Evolutionary conservation across 495 filamentous ascomycete species (phyloP), one percentile per base, ranked within the genome.

Genomic region (Parachaetomium inaequale): DNA sequence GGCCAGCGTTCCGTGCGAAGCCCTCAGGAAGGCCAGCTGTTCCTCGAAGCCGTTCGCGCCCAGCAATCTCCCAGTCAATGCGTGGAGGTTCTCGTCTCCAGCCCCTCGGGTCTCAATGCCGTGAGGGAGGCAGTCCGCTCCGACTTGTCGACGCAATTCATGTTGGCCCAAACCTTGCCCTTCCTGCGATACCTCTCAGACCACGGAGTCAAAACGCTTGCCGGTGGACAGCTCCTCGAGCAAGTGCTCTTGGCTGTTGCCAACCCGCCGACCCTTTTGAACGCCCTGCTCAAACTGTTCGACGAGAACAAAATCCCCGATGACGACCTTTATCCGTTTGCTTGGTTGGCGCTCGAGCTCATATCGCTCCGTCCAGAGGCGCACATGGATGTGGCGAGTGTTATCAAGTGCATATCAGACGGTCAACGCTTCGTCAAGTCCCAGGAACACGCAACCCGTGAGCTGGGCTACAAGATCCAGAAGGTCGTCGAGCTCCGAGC

Each of bases 201-300:
- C 51, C 74, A 76, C n/a, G 63, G 43, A 17, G 58, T 92, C 21
- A 85, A 83, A 61, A 63, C 68, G 4, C 74, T 89, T 5, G 79
- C 72, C 40, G 76, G 79, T 52, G 88, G 88, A 0, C 70, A 79
- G 8, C 78, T 87, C 45, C 75, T 90, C 0, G 71, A 74, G 6
- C 72, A 84, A 40, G 45, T 90, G 31, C 65, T 90, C 5, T 59
- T 75, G 10, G 63, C 69, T 17, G 76, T 89, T 7, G 73, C 82
- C 0, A 76, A 87, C 21, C 87, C 88, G 0, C 84, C 83, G 0
- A 78, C 81, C 0, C 78, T 90, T 31, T 90, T 87, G 87, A 74
- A 82, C 49, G 74, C 78, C 1, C 72, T 88, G 7, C 42, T 84
- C n/a, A 58, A 76, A 1, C 66, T 81, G 0, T 81, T 81, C 56